phyloP scores from a whole-genome alignment of 129 eudicot species.

The Pittosporum tobira region DNA sequence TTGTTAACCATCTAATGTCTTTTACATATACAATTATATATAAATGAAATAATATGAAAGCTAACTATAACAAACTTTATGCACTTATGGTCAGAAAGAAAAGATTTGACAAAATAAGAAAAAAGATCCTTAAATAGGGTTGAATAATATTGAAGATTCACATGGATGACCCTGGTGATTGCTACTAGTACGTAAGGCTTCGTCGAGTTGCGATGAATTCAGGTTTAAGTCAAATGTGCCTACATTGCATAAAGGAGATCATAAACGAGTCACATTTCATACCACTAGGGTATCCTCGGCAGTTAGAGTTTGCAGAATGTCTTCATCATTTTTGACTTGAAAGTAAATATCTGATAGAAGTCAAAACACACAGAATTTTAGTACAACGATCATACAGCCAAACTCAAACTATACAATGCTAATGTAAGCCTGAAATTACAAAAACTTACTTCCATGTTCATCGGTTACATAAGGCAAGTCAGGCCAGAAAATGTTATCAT shows the following conservation, averaged over 20 bases:
- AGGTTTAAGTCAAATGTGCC: neutral
- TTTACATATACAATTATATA: too few relatives aligned
- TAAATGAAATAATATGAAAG: too few relatives aligned
- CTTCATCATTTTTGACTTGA: slow-evolving; percentile 90
- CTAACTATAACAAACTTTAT: too few relatives aligned
- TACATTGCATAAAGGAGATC: neutral
- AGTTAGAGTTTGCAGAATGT: slow-evolving; percentile 66
- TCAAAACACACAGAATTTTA: slow-evolving; percentile 11
- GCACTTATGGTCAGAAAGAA: neutral
- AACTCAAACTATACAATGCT: neutral
- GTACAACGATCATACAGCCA: slow-evolving; percentile 6
- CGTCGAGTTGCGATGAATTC: neutral
- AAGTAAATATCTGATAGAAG: slow-evolving; percentile 69
- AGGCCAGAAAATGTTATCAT: slow-evolving; percentile 90
- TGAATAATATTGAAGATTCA: too few relatives aligned
- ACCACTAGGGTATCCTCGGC: slow-evolving; percentile 82
- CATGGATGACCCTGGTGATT: neutral
- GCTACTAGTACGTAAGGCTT: neutral
- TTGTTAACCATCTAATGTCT: too few relatives aligned
- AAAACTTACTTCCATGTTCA: slow-evolving; percentile 80
- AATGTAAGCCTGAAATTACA: neutral
- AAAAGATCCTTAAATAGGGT: neutral
- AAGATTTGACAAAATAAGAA: neutral
- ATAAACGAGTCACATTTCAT: slow-evolving; percentile 19
- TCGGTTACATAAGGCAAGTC: slow-evolving; percentile 91